phyloP scores from a whole-genome alignment of 1,139 yeast genomes.

The Candida gigantensis region DNA sequence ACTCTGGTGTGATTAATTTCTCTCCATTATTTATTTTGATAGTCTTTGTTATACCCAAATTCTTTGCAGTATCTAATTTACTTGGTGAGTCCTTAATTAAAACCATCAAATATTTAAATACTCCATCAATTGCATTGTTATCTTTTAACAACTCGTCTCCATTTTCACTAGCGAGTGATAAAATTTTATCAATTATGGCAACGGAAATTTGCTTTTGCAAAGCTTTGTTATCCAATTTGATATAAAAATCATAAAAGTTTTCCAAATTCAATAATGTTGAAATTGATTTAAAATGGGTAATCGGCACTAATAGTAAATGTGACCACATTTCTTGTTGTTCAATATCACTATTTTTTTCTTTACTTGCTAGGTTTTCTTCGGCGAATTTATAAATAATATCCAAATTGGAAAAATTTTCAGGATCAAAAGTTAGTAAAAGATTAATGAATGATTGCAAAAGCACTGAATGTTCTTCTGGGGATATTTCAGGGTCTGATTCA shows the following conservation, averaged over 20 bases:
- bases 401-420: slow-evolving; percentile 59
- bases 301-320: slow-evolving; percentile 58
- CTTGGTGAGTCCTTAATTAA: slow-evolving; percentile 35
- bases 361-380: slow-evolving; percentile 38
- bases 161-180: slow-evolving; percentile 16
- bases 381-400: slow-evolving; percentile 64
- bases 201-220: slow-evolving; percentile 43
- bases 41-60: slow-evolving; percentile 39
- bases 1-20: slow-evolving; percentile 34
- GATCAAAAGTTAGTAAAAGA: slow-evolving; percentile 68
- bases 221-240: slow-evolving; percentile 31
- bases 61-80: slow-evolving; percentile 34
- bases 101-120: slow-evolving; percentile 44
- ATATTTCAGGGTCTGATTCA: slow-evolving; percentile 60
- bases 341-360: slow-evolving; percentile 15
- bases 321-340: slow-evolving; percentile 47
- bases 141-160: slow-evolving; percentile 22
- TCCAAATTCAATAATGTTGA: slow-evolving; percentile 32
- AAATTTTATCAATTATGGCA: slow-evolving; percentile 43
- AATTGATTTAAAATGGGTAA: slow-evolving; percentile 41
- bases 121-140: slow-evolving; percentile 42
- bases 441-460: slow-evolving; percentile 66
- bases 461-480: slow-evolving; percentile 64
- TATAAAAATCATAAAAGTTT: slow-evolving; percentile 44
- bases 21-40: slow-evolving; percentile 35